phyloP scores from a whole-genome alignment of 2,329 filamentous ascomycete genomes.

The Colletotrichum sp. region DNA sequence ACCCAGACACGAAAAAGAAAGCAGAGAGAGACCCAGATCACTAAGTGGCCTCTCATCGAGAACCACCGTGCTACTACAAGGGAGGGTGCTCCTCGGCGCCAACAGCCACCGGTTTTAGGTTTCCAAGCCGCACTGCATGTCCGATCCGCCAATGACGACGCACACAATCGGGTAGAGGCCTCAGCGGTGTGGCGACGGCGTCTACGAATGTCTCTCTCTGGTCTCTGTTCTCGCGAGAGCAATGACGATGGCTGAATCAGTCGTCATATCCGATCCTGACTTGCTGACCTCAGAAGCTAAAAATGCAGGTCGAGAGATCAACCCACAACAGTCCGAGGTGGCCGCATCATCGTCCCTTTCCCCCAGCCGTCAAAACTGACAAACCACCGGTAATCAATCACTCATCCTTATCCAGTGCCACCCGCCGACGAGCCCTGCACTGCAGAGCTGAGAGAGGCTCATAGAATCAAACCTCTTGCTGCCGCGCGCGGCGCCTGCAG shows the following conservation, averaged over 20 bases:
- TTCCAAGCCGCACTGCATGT: neutral
- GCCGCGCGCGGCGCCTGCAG: conserved; percentile 10
- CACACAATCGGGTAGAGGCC: neutral
- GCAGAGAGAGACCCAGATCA: neutral
- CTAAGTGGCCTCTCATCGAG: neutral
- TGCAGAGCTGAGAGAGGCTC: neutral
- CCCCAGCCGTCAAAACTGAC: neutral
- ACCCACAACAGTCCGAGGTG: neutral
- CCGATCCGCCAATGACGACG: neutral
- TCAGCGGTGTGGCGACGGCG: neutral
- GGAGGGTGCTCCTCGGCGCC: neutral
- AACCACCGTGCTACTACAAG: neutral
- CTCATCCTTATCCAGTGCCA: neutral
- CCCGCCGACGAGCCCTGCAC: neutral
- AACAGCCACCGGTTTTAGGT: conserved; percentile 7
- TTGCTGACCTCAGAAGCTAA: neutral
- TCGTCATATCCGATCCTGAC: neutral
- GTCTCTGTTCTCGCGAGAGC: neutral
- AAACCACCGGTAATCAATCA: neutral
- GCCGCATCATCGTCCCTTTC: neutral
- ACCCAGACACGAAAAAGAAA: neutral
- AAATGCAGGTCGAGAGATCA: neutral
- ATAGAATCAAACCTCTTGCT: neutral
- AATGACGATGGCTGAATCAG: neutral
- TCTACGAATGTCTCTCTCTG: neutral